Evolutionary conservation across 2,329 filamentous ascomycete species (phyloP), one percentile per base, ranked within the genome.

Genomic region (Cladophialophora immunda): DNA sequence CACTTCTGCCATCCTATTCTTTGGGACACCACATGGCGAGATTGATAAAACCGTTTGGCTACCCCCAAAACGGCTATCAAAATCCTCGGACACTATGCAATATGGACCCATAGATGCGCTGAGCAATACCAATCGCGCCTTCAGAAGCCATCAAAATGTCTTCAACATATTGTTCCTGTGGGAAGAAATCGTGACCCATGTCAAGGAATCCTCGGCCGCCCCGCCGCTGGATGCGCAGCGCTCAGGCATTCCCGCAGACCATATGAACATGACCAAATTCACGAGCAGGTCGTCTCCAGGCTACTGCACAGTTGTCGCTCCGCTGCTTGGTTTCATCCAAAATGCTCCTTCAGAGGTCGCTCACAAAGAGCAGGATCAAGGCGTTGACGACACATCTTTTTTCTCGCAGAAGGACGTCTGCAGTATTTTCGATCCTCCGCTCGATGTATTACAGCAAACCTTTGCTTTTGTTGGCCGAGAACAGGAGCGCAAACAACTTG

Each of bases 21-120:
- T 80, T 55, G 77, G 77, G 13, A 81, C 78, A 3, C 79, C 78
- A 1, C 78, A 79, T 59, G 69, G 73, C 64, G 73, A 75, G 17
- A 74, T 75, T 38, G 70, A 69, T 22, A 76, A 75, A 70, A 74
- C 75, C 25, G 74, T 65, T 62, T 69, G 72, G 70, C 53, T 59
- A 38, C 34, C 36, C 50, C 58, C 62, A 22, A 19, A 58, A 59
- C 19, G 13, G 41, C 11, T 38, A 19, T 19, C 25, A 45, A 41
- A 57, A 30, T 36, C 13, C n/a, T n/a, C 36, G 27, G 36, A 50
- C 13, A 36, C 1, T 34, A 9, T 34, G 4, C 57, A 27, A 11
- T 22, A 47, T n/a, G 56, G 34, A 30, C 17, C 56, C 34, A 15
- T 17, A 8, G n/a, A 25, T 32, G 34, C 45, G 13, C 32, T 63